Percentiles rank a stretch among this genome's conserved stretches.
Evolutionary conservation across 2,329 filamentous ascomycete genomes (phyloP).

Genomic region (Hypoxylon sp.): DNA sequence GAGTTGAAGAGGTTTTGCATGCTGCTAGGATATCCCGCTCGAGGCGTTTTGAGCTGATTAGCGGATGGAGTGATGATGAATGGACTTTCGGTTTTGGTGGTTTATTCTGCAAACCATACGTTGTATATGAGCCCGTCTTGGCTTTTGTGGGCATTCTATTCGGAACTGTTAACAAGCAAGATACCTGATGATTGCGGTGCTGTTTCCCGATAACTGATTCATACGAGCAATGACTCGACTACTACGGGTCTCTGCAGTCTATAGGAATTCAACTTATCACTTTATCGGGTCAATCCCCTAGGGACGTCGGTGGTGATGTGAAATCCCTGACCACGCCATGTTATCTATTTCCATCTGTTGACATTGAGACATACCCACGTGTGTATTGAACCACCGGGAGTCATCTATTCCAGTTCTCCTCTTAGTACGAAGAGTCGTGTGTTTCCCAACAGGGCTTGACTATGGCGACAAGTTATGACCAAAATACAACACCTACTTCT

Average conservation of each 20-base stretch:
- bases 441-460: neutral
- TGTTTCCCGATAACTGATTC: neutral
- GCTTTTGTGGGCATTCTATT: neutral
- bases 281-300: too few relatives aligned
- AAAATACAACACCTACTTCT: too few relatives aligned
- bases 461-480: too few relatives aligned
- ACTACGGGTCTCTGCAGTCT: too few relatives aligned
- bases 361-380: neutral
- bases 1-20: conserved; percentile 32
- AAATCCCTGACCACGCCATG: too few relatives aligned
- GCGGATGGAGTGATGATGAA: conserved; percentile 19
- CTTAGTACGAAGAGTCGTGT: neutral
- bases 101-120: conserved; percentile 4
- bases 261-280: too few relatives aligned
- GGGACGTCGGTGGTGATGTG: too few relatives aligned
- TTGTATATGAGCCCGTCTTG: conserved; percentile 3
- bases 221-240: too few relatives aligned
- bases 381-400: neutral
- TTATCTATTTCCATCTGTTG: neutral
- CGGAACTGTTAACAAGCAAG: neutral
- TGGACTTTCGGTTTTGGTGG: conserved; percentile 2
- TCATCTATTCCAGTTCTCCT: neutral
- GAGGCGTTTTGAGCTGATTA: conserved; percentile 30
- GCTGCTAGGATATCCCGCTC: conserved; percentile 30
- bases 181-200: neutral